Conservation (phyloP, 1,284 basidiomycete genomes). For the Peniophora sp. region DNA sequence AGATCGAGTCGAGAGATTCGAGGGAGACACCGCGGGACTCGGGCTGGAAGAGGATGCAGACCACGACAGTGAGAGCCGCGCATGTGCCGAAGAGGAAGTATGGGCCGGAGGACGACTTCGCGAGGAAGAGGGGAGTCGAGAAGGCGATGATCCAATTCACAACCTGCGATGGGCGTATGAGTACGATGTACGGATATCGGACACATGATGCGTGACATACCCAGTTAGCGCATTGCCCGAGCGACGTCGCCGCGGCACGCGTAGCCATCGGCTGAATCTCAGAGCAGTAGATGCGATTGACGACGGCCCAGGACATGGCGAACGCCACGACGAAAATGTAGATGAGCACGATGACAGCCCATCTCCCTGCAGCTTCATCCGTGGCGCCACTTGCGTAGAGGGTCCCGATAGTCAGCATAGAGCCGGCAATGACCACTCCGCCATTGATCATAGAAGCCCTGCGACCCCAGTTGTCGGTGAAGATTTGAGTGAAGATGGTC, state of each 20-base stretch:
- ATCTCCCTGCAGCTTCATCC: slow-evolving; percentile 24
- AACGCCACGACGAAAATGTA: slow-evolving; percentile 35
- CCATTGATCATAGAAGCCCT: slow-evolving; percentile 37
- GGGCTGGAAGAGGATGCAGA: slow-evolving; percentile 33
- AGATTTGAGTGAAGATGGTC: not conserved
- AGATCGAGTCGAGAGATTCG: slow-evolving; percentile 31
- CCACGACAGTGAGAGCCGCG: slow-evolving; percentile 27
- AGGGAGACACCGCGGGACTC: slow-evolving; percentile 38
- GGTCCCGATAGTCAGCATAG: slow-evolving; percentile 32
- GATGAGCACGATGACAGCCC: slow-evolving; percentile 39
- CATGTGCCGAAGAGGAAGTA: slow-evolving; percentile 42
- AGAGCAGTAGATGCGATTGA: slow-evolving; percentile 25
- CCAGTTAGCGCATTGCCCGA: slow-evolving; percentile 33
- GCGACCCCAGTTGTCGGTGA: slow-evolving; percentile 21
- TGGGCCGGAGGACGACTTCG: slow-evolving; percentile 32
- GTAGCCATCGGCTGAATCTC: slow-evolving; percentile 37
- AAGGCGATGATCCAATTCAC: slow-evolving; percentile 39
- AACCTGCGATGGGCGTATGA: slow-evolving; percentile 12
- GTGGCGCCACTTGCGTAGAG: slow-evolving; percentile 33
- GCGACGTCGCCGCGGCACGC: slow-evolving; percentile 26
- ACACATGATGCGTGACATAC: slow-evolving; percentile 15
- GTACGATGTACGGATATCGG: slow-evolving; percentile 4
- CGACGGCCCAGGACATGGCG: slow-evolving; percentile 31
- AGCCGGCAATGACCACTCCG: slow-evolving; percentile 29
- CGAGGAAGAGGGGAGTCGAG: slow-evolving; percentile 39